Evolutionary conservation across 2,329 filamentous ascomycete species (phyloP).

Genomic region (Claviceps pusilla): DNA sequence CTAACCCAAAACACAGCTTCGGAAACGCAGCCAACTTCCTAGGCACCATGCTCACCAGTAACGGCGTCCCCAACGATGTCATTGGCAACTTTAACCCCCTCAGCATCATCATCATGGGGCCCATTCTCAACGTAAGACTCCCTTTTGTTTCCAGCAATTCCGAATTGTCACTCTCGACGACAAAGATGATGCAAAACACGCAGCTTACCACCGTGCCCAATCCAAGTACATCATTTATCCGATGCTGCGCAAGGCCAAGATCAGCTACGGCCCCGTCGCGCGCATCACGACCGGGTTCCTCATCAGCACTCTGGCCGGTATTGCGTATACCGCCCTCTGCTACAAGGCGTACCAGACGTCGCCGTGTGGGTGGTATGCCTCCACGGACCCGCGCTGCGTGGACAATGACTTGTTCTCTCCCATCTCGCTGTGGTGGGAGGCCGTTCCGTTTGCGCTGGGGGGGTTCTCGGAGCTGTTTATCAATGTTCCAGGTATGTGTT

Average conservation of each 20-base stretch:
- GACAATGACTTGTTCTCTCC: slow-evolving; percentile 11
- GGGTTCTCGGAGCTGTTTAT: slow-evolving; percentile 16
- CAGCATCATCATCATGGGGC: slow-evolving; percentile 35
- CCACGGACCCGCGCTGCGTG: slow-evolving; percentile 10
- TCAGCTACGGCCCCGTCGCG: slow-evolving; percentile 43
- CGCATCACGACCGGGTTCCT: slow-evolving; percentile 45
- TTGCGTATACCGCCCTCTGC: slow-evolving; percentile 41
- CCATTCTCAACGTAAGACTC: slow-evolving; percentile 12
- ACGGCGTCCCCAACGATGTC: slow-evolving; percentile 45
- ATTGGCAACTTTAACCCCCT: slow-evolving; percentile 45
- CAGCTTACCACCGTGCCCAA: background rate
- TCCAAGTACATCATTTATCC: slow-evolving; percentile 34
- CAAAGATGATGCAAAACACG: no score
- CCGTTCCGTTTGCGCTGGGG: slow-evolving; percentile 13
- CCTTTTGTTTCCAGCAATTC: background rate
- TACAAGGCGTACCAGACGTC: slow-evolving; percentile 41
- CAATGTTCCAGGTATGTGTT: slow-evolving; percentile 10
- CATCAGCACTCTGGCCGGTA: slow-evolving; percentile 31
- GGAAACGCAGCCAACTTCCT: slow-evolving; percentile 22
- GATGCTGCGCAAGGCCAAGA: slow-evolving; percentile 30
- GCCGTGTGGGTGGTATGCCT: slow-evolving; percentile 26
- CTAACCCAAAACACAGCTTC: slow-evolving; percentile 11
- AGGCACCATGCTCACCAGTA: slow-evolving; percentile 27
- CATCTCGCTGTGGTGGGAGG: slow-evolving; percentile 13
- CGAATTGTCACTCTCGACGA: no score